Conservation (phyloP, 148 eudicot species). For the Selenicereus undatus region DNA sequence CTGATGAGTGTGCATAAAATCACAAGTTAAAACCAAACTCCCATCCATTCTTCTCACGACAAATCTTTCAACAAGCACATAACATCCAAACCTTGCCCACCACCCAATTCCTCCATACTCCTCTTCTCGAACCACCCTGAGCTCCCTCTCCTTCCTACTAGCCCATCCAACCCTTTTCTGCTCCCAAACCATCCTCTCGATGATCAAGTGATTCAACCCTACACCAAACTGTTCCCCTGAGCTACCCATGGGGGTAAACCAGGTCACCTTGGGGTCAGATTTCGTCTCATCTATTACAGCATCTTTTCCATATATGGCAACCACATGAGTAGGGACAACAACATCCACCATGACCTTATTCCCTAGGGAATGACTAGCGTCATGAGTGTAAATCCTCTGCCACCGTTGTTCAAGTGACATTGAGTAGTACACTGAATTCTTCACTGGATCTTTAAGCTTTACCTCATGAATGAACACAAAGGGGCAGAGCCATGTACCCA, state of each 20-base stretch:
- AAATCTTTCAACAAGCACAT: slow-evolving; percentile 60
- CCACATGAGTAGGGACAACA: slow-evolving; percentile 26
- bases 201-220: slow-evolving; percentile 33
- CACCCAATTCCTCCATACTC: slow-evolving; percentile 32
- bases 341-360: slow-evolving; percentile 32
- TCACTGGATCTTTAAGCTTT: slow-evolving; percentile 24
- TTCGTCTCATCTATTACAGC: slow-evolving; percentile 31
- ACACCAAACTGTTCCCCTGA: slow-evolving; percentile 22
- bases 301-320: slow-evolving; percentile 31
- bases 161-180: slow-evolving; percentile 46
- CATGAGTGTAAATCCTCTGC: slow-evolving; percentile 29
- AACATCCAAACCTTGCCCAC: slow-evolving; percentile 56
- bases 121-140: slow-evolving; percentile 33
- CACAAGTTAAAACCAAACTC: slow-evolving; percentile 41
- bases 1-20: slow-evolving; percentile 43
- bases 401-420: slow-evolving; percentile 36
- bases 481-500: slow-evolving; percentile 41
- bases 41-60: slow-evolving; percentile 53
- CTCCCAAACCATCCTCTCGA: slow-evolving; percentile 45
- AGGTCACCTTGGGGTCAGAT: slow-evolving; percentile 29
- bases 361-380: slow-evolving; percentile 18
- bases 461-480: slow-evolving; percentile 37
- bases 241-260: slow-evolving; percentile 36
- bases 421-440: slow-evolving; percentile 29
- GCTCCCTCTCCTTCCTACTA: slow-evolving; percentile 32